These are phyloP conservation scores for Pulveroboletus sp. DNA, from an alignment of 768 basidiomycete genomes.

Conservation along the genomic window DNA sequence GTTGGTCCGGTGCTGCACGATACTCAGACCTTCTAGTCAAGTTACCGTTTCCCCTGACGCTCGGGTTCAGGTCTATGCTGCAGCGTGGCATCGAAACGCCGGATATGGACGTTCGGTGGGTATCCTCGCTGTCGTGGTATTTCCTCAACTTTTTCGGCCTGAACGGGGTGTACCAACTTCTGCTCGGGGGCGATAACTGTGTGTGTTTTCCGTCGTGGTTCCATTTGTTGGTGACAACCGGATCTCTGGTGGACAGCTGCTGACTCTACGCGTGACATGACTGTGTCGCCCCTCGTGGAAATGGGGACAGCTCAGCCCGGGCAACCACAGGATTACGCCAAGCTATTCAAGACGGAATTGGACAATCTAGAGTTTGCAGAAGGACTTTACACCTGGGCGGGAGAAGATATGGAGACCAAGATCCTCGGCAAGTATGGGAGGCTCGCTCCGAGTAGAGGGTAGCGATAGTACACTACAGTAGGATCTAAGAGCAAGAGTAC, in stretches of 20 bases:
- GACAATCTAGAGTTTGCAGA: slow-evolving; percentile 93
- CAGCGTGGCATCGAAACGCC: slow-evolving; percentile 93
- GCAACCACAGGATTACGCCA: slow-evolving; percentile 79
- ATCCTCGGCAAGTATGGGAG: slow-evolving; percentile 77
- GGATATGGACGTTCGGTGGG: slow-evolving; percentile 99
- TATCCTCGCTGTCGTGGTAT: slow-evolving; percentile 98
- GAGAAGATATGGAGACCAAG: slow-evolving; percentile 72
- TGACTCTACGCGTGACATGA: slow-evolving; percentile 72
- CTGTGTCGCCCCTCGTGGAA: slow-evolving; percentile 60
- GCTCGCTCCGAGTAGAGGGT: slow-evolving; percentile 31
- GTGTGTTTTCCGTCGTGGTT: slow-evolving; percentile 26
- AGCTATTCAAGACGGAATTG: slow-evolving; percentile 84
- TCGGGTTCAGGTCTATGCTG: slow-evolving; percentile 97
- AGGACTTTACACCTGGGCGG: slow-evolving; percentile 80
- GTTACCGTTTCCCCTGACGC: slow-evolving; percentile 92
- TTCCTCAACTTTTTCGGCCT: slow-evolving; percentile 98
- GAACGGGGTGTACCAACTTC: slow-evolving; percentile 90
- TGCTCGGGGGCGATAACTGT: slow-evolving; percentile 90
- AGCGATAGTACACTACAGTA: slow-evolving; percentile 20
- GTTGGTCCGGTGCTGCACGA: not conserved
- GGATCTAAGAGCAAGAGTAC: slow-evolving; percentile 16
- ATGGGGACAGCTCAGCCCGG: slow-evolving; percentile 42
- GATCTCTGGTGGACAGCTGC: slow-evolving; percentile 49
- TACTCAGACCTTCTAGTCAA: slow-evolving; percentile 55
- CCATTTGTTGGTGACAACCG: slow-evolving; percentile 13